Evolutionary conservation across 2,329 filamentous ascomycete species (phyloP).

Genomic region (Penicillium brevicompactum): DNA sequence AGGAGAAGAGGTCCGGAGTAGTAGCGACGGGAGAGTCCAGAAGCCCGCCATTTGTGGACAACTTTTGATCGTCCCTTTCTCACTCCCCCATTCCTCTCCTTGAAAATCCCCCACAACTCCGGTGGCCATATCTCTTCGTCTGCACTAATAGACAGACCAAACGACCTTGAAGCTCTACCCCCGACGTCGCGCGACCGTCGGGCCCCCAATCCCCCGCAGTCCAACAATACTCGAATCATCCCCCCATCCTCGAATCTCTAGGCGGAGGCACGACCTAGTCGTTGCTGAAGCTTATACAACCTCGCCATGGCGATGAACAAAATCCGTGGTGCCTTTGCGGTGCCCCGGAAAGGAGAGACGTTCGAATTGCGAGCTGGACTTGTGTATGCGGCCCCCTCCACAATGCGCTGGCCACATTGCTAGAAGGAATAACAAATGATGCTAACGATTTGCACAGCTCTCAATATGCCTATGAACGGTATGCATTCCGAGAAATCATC

Average conservation of each 20-base stretch:
- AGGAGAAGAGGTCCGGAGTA: conserved; percentile 5
- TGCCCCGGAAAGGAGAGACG: conserved; percentile 94
- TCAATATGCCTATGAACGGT: conserved; percentile 97
- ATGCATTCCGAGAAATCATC: conserved; percentile 20
- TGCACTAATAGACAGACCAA: conserved; percentile 7
- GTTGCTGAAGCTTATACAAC: conserved; percentile 36
- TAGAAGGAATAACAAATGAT: conserved; percentile 27
- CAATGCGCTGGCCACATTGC: conserved; percentile 14
- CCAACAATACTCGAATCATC: conserved; percentile 17
- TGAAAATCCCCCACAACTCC: conserved; percentile 8
- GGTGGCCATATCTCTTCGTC: conserved; percentile 8
- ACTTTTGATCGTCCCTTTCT: conserved; percentile 31
- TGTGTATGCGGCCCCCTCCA: conserved; percentile 54
- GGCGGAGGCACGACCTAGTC: conserved; percentile 40
- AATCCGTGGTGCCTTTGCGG: conserved; percentile 89
- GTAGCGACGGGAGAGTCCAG: conserved; percentile 22
- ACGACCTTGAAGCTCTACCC: conserved; percentile 13
- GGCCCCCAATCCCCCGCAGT: conserved; percentile 38
- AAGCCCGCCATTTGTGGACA: conserved; percentile 36
- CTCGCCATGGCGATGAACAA: conserved; percentile 86
- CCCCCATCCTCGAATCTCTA: conserved; percentile 18
- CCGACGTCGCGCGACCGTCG: conserved; percentile 31
- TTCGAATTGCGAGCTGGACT: conserved; percentile 94
- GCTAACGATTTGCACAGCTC: conserved; percentile 60
- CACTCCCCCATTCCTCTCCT: conserved; percentile 13